Evolutionary conservation across 2,329 filamentous ascomycete species (phyloP).

Genomic region (Beauveria varroae): DNA sequence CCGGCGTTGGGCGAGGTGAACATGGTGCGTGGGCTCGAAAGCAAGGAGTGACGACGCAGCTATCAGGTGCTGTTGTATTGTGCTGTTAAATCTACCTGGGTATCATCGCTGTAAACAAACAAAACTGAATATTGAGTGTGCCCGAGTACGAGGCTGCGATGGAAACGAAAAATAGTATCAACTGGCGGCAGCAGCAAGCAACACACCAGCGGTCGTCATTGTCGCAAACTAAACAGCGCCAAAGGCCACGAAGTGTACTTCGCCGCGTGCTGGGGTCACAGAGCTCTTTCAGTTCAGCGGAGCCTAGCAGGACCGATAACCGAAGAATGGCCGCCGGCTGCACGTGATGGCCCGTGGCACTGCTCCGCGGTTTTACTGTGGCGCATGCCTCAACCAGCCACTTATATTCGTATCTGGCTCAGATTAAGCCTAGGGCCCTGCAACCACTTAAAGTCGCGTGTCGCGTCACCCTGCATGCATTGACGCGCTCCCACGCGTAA

Average conservation of each 20-base stretch:
- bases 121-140: neutral
- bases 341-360: neutral
- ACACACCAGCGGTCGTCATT: constrained; percentile 6
- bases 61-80: constrained; percentile 18
- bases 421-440: constrained; percentile 12
- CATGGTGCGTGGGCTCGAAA: constrained; percentile 36
- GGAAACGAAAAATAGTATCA: neutral
- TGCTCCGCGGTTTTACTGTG: neutral
- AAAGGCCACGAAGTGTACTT: constrained; percentile 8
- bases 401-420: neutral
- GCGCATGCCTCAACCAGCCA: neutral
- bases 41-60: constrained; percentile 10
- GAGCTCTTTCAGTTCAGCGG: neutral
- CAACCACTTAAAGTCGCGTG: constrained; percentile 26
- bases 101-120: constrained; percentile 37
- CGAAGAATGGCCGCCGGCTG: constrained; percentile 6
- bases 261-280: neutral
- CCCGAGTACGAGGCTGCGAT: neutral
- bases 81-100: constrained; percentile 31
- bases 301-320: neutral
- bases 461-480: constrained; percentile 10
- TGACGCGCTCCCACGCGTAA: constrained; percentile 13
- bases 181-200: neutral
- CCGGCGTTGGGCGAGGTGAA: constrained; percentile 50
- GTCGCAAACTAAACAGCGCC: constrained; percentile 2